These are phyloP conservation scores for Gossypium bickii DNA, from an alignment of 345 rosid genomes.

Conservation along the genomic window DNA sequence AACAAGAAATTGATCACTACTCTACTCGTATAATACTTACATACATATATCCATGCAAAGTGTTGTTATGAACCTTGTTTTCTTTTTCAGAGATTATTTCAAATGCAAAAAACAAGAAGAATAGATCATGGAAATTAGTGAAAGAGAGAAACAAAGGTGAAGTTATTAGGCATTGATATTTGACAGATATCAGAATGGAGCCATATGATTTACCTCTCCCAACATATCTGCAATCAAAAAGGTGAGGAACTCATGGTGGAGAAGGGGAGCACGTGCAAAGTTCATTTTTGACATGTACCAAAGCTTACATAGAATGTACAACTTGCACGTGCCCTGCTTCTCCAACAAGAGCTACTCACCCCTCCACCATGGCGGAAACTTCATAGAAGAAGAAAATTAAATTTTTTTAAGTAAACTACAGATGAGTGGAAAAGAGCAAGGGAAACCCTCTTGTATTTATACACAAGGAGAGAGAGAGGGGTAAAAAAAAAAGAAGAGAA, in stretches of 20 bases:
- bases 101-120: background rate
- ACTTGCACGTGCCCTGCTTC: slow-evolving; percentile 99
- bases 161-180: background rate
- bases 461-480: slow-evolving; percentile 9
- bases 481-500: background rate
- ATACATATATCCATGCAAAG: background rate
- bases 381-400: background rate
- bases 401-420: background rate
- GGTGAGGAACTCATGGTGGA: slow-evolving; percentile 79
- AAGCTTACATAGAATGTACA: background rate
- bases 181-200: background rate
- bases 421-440: background rate
- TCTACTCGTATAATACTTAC: background rate
- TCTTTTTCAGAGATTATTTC: background rate
- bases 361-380: slow-evolving; percentile 17
- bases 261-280: slow-evolving; percentile 97
- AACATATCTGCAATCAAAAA: slow-evolving; percentile 5
- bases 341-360: slow-evolving; percentile 86
- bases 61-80: background rate
- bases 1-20: no score
- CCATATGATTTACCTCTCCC: background rate
- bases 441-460: slow-evolving; percentile 31
- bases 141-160: background rate
- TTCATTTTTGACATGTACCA: background rate
- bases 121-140: background rate